Evolutionary conservation across 1,284 basidiomycete species (phyloP).

Genomic region (Austroboletus niveus): DNA sequence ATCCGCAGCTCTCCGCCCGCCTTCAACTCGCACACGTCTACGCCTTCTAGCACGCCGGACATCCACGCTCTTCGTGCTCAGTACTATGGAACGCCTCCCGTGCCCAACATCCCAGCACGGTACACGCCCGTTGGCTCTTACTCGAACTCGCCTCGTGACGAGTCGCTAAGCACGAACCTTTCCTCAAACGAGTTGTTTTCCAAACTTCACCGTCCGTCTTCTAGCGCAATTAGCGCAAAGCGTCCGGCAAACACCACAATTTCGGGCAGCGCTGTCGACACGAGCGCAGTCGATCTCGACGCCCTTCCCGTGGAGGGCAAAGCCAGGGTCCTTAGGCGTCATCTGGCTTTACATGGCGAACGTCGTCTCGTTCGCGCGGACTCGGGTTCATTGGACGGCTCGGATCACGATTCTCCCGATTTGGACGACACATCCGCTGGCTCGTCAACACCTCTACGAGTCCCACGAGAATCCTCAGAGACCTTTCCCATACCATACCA

Average conservation of each 20-base stretch:
- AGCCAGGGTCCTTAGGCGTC: constrained; percentile 73
- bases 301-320: constrained; percentile 79
- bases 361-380: constrained; percentile 46
- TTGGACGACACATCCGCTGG: constrained; percentile 28
- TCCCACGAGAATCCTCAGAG: constrained; percentile 47
- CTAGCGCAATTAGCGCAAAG: constrained; percentile 33
- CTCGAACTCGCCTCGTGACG: constrained; percentile 32
- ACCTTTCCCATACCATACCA: constrained; percentile 83
- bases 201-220: constrained; percentile 24
- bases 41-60: constrained; percentile 50
- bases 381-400: constrained; percentile 30
- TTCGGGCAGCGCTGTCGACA: constrained; percentile 31
- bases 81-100: constrained; percentile 60
- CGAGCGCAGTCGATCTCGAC: constrained; percentile 44
- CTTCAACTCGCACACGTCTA: constrained; percentile 30
- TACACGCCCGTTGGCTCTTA: constrained; percentile 19
- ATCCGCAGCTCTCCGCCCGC: constrained; percentile 44
- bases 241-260: constrained; percentile 29
- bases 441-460: constrained; percentile 36
- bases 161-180: constrained; percentile 5
- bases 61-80: constrained; percentile 59
- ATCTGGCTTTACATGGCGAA: constrained; percentile 77
- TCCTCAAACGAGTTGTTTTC: constrained; percentile 13
- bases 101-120: constrained; percentile 61
- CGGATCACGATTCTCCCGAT: constrained; percentile 32